These are phyloP conservation scores for Sporothrix inflata DNA, from an alignment of 2,329 filamentous ascomycete genomes.

Conservation along the genomic window DNA sequence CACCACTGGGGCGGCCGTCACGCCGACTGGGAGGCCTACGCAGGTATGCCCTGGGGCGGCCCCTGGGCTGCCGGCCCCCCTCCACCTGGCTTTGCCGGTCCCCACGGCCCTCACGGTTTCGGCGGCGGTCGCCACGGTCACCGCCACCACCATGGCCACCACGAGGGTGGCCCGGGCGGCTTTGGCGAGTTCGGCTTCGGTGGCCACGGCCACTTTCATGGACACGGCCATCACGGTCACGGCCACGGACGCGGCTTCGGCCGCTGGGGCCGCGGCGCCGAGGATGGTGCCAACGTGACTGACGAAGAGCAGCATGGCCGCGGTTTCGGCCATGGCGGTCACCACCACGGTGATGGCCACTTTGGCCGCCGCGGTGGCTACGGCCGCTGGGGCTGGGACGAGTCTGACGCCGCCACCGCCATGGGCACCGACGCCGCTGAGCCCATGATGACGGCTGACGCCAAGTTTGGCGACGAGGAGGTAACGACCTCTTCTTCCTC, in stretches of 20 bases:
- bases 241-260: background rate
- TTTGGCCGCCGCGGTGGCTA: constrained; percentile 13
- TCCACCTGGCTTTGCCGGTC: background rate
- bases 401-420: constrained; percentile 29
- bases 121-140: background rate
- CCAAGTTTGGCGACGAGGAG: constrained; percentile 26
- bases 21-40: constrained; percentile 19
- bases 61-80: constrained; percentile 7
- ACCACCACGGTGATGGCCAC: constrained; percentile 1
- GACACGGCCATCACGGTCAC: background rate
- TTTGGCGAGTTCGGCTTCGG: constrained; percentile 12
- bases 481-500: constrained; percentile 25
- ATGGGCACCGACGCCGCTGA: constrained; percentile 30
- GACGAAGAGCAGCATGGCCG: background rate
- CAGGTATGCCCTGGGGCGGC: constrained; percentile 13
- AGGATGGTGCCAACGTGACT: constrained; percentile 12
- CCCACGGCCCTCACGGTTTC: background rate
- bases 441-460: constrained; percentile 28
- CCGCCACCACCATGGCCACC: background rate
- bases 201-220: constrained; percentile 6
- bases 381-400: constrained; percentile 21
- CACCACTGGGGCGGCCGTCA: constrained; percentile 21
- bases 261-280: background rate
- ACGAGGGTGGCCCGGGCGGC: background rate
- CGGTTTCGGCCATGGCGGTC: background rate